Conservation (phyloP, 768 basidiomycete genomes). For the Agaricus sinodeliciosus region DNA sequence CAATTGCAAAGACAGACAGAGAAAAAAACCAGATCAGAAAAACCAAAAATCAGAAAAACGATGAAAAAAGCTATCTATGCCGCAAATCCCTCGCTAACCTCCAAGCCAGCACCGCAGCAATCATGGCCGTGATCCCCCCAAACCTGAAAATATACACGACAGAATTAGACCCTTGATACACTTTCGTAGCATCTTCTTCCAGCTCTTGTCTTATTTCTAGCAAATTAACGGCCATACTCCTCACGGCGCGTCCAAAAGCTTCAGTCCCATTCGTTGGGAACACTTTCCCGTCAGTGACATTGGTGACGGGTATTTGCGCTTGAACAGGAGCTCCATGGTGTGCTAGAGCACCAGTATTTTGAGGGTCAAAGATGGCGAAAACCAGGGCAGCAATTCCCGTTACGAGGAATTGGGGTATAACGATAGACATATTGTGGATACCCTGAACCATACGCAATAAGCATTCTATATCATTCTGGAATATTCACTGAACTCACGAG, state of each 20-base stretch:
- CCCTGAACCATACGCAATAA: slow-evolving; percentile 41
- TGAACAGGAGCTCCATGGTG: slow-evolving; percentile 18
- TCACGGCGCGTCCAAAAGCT: background rate
- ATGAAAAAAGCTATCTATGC: slow-evolving; percentile 24
- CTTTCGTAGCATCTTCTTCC: slow-evolving; percentile 15
- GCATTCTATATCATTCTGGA: background rate
- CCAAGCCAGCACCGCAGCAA: slow-evolving; percentile 50
- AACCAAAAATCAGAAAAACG: background rate
- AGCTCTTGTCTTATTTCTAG: slow-evolving; percentile 9
- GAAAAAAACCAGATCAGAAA: background rate
- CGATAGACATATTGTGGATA: slow-evolving; percentile 92
- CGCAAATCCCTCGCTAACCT: slow-evolving; percentile 47
- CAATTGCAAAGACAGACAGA: too few relatives aligned
- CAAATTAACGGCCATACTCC: slow-evolving; percentile 11
- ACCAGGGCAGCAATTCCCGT: slow-evolving; percentile 81
- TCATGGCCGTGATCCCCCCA: slow-evolving; percentile 46
- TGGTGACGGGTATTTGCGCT: slow-evolving; percentile 2
- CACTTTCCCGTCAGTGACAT: slow-evolving; percentile 4
- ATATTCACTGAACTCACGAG: slow-evolving; percentile 41
- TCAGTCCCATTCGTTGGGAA: slow-evolving; percentile 6
- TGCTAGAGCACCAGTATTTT: slow-evolving; percentile 34
- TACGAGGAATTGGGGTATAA: slow-evolving; percentile 90
- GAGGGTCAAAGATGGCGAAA: slow-evolving; percentile 79
- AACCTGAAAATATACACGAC: slow-evolving; percentile 73
- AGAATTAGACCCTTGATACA: slow-evolving; percentile 45